A percentile compares a stretch with the other conserved stretches of the same genome.
Conservation (phyloP, 208 protist species). For the Crithidia thermophila region DNA sequence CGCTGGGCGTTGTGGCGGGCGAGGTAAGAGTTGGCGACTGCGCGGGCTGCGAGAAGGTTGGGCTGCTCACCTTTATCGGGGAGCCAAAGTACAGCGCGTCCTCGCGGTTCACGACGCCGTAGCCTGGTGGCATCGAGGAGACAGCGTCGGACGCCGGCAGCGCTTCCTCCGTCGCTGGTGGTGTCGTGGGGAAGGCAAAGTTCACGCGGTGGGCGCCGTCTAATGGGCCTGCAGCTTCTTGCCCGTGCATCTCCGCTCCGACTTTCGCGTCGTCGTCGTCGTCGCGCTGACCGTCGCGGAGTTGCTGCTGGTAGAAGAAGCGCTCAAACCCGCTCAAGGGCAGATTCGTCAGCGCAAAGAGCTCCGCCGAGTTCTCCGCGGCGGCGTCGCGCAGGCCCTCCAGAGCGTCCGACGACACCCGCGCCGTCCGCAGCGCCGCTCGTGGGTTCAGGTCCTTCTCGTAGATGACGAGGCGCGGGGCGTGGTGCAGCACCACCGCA, state of each 20-base stretch:
- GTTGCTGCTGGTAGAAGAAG: conserved; percentile 60
- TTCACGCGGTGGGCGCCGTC: not conserved
- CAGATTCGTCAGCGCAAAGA: conserved; percentile 36
- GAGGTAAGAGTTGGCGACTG: not conserved
- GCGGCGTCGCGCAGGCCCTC: conserved; percentile 33
- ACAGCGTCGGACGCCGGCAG: not conserved
- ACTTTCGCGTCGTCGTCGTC: not conserved
- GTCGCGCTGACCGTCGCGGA: conserved; percentile 16
- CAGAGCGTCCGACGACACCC: conserved; percentile 28
- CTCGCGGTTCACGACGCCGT: conserved; percentile 8
- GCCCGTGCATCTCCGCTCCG: not conserved
- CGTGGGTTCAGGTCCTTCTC: conserved; percentile 25
- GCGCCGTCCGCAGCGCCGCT: conserved; percentile 20
- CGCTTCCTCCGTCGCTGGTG: not conserved
- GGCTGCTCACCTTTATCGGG: conserved; percentile 11
- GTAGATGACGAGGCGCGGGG: conserved; percentile 55
- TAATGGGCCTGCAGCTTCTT: not conserved
- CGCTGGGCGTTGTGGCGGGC: not conserved
- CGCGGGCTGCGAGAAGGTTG: not conserved
- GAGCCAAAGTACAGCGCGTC: conserved; percentile 24
- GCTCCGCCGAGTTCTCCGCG: conserved; percentile 39
- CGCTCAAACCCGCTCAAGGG: conserved; percentile 51
- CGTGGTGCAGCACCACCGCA: conserved; percentile 62
- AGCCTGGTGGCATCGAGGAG: not conserved
- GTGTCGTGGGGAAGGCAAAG: not conserved